Evolutionary conservation across 164 flowering plant genomes (phyloP).

Genomic region (Protea cynaroides): DNA sequence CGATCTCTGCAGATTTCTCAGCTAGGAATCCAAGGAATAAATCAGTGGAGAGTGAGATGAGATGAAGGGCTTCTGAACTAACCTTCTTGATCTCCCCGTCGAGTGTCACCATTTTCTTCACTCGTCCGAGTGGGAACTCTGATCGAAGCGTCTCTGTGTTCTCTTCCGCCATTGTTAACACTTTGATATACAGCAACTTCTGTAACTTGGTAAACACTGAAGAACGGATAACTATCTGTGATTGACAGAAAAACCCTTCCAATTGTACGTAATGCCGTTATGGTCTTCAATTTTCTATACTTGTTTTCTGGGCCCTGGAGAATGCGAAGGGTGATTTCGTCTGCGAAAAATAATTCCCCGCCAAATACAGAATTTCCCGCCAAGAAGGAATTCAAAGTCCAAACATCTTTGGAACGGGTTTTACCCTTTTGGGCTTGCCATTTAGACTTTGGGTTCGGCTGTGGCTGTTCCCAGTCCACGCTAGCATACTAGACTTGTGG

Average conservation of each 20-base stretch:
- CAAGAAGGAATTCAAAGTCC: too few relatives aligned
- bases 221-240: too few relatives aligned
- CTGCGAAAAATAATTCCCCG: background rate
- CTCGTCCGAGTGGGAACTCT: conserved; percentile 48
- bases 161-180: conserved; percentile 13
- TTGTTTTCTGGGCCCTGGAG: too few relatives aligned
- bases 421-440: too few relatives aligned
- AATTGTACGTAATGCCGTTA: too few relatives aligned
- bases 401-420: too few relatives aligned
- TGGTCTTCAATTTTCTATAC: too few relatives aligned
- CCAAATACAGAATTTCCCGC: conserved; percentile 10
- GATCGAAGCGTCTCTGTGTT: conserved; percentile 18
- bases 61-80: conserved; percentile 68
- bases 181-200: background rate
- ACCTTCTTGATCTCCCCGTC: conserved; percentile 69
- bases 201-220: conserved; percentile 10
- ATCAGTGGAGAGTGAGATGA: conserved; percentile 54
- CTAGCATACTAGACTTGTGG: too few relatives aligned
- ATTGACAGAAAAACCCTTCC: too few relatives aligned
- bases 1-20: conserved; percentile 49
- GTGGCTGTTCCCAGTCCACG: too few relatives aligned
- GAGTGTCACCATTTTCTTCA: conserved; percentile 72
- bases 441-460: too few relatives aligned
- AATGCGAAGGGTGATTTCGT: conserved; percentile 15
- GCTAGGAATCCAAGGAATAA: conserved; percentile 75